These are phyloP conservation scores for Hygrophorus pudorinus DNA, from an alignment of 768 basidiomycete genomes.

Conservation along the genomic window DNA sequence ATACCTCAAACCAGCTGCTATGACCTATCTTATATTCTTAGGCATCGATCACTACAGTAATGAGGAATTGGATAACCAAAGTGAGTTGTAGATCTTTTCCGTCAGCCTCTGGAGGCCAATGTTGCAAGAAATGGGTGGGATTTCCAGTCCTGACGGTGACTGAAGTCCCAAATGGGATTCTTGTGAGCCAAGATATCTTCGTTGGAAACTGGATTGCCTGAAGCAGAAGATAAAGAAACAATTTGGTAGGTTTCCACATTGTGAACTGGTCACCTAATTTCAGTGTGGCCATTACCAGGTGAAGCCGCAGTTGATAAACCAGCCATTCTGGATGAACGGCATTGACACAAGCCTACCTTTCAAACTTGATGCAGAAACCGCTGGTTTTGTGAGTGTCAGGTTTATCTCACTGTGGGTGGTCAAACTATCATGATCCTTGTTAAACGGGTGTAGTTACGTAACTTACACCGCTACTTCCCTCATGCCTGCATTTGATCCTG, in stretches of 20 bases:
- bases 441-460: not conserved
- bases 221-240: slow-evolving; percentile 78
- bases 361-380: slow-evolving; percentile 87
- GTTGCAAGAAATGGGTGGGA: slow-evolving; percentile 45
- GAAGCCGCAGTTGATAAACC: slow-evolving; percentile 49
- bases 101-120: not conserved
- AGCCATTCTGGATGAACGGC: slow-evolving; percentile 57
- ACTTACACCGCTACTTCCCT: slow-evolving; percentile 1
- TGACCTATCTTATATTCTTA: slow-evolving; percentile 9
- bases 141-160: slow-evolving; percentile 87
- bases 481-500: slow-evolving; percentile 79
- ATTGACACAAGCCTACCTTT: slow-evolving; percentile 76
- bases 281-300: slow-evolving; percentile 51
- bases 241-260: slow-evolving; percentile 46
- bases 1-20: not conserved
- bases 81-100: slow-evolving; percentile 21
- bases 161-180: slow-evolving; percentile 62
- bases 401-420: slow-evolving; percentile 8
- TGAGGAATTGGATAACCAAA: slow-evolving; percentile 90
- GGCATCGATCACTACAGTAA: slow-evolving; percentile 61
- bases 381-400: slow-evolving; percentile 63
- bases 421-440: not conserved
- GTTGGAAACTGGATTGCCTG: slow-evolving; percentile 73
- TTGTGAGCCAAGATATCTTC: slow-evolving; percentile 85
- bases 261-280: slow-evolving; percentile 29